Conservation (phyloP, 176 grass and related monocot species). For the Miscanthus lutarioriparius region DNA sequence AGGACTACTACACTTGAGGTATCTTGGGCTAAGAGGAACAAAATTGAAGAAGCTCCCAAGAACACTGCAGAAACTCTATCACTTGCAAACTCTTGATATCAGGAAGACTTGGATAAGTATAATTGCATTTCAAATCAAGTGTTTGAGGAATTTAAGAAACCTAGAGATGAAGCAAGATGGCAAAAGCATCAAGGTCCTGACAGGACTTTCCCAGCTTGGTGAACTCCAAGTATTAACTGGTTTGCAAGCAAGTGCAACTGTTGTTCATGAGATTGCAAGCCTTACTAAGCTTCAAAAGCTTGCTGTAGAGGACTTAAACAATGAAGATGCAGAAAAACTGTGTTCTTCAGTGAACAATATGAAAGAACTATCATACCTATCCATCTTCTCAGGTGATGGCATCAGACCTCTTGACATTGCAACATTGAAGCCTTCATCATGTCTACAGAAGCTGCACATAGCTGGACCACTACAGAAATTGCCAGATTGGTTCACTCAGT, state of each 20-base stretch:
- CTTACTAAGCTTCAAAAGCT: conserved; percentile 46
- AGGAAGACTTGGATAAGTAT: conserved; percentile 38
- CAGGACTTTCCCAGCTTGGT: conserved; percentile 26
- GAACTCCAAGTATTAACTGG: conserved; percentile 51
- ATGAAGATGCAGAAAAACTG: conserved; percentile 27
- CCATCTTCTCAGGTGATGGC: conserved; percentile 37
- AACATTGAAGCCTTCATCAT: conserved; percentile 36
- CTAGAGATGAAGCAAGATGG: conserved; percentile 55
- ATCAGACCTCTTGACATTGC: conserved; percentile 32
- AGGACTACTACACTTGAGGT: conserved; percentile 47
- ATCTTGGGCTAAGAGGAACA: conserved; percentile 47
- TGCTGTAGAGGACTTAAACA: conserved; percentile 35
- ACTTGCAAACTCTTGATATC: conserved; percentile 53
- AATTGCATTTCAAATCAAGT: conserved; percentile 39
- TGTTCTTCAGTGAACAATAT: conserved; percentile 48
- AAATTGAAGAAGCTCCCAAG: conserved; percentile 44
- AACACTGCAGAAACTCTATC: conserved; percentile 36
- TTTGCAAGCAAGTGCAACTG: conserved; percentile 23
- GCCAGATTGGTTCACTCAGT: conserved; percentile 47
- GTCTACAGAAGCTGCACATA: conserved; percentile 52
- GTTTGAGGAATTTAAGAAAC: conserved; percentile 42
- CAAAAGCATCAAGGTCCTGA: conserved; percentile 33
- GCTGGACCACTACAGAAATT: conserved; percentile 40
- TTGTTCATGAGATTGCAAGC: conserved; percentile 33
- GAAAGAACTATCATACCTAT: conserved; percentile 42